Evolutionary conservation across 805 yeast species (phyloP).

Genomic region (Nakazawaea pomicola): DNA sequence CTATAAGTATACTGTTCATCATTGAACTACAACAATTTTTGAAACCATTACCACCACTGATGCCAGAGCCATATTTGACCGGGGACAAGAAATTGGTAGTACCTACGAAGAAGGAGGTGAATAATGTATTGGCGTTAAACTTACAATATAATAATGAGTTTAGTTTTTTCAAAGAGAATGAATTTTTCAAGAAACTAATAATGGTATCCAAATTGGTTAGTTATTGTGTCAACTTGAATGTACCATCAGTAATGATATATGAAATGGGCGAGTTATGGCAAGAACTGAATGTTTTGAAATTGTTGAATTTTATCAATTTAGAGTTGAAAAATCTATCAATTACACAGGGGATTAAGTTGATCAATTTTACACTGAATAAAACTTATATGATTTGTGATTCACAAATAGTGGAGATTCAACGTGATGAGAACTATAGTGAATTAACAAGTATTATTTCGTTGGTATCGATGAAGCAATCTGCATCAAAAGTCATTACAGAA

Average conservation of each 20-base stretch:
- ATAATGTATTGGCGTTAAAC: slow-evolving; percentile 25
- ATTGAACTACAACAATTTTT: slow-evolving; percentile 12
- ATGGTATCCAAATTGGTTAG: slow-evolving; percentile 30
- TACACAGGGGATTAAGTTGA: not conserved
- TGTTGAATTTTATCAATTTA: not conserved
- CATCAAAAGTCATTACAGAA: not conserved
- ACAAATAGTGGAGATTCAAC: no score
- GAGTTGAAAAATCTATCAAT: not conserved
- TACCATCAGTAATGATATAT: slow-evolving; percentile 20
- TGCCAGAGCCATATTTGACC: slow-evolving; percentile 39
- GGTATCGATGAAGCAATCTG: not conserved
- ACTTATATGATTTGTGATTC: no score
- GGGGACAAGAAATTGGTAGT: slow-evolving; percentile 33
- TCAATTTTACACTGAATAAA: no score
- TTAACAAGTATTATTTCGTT: no score
- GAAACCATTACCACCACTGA: slow-evolving; percentile 34
- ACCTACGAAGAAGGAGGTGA: slow-evolving; percentile 32
- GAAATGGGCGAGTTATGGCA: slow-evolving; percentile 27
- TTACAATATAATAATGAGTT: slow-evolving; percentile 35
- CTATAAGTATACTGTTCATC: not conserved
- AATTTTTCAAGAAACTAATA: slow-evolving; percentile 31
- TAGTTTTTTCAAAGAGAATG: slow-evolving; percentile 36
- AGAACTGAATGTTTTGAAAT: slow-evolving; percentile 10
- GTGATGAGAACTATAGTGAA: no score
- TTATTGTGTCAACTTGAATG: slow-evolving; percentile 24